A percentile compares a stretch with the other conserved stretches of the same genome.
Conservation (phyloP, 768 basidiomycete genomes). For the Mycena filopes region DNA sequence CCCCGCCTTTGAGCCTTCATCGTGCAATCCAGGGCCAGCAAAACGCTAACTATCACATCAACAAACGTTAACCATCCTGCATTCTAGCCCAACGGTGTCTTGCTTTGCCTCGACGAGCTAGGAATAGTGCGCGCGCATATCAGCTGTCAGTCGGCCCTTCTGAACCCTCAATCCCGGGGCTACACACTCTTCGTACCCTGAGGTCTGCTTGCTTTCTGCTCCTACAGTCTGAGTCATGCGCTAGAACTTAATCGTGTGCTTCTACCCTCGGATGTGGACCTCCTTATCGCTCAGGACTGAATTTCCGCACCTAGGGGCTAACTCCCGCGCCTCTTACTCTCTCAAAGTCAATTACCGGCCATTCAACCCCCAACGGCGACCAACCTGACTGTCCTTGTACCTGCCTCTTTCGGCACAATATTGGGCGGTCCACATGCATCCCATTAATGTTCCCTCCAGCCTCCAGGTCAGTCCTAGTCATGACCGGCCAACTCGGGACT, state of each 20-base stretch:
- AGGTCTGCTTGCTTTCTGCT: not conserved
- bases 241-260: slow-evolving; percentile 7
- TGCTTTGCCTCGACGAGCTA: not conserved
- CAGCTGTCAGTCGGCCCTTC: not conserved
- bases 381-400: not conserved
- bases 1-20: not conserved
- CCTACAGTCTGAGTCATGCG: not conserved
- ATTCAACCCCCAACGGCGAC: slow-evolving; percentile 15
- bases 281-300: slow-evolving; percentile 10
- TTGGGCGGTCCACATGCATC: not conserved
- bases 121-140: not conserved
- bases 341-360: slow-evolving; percentile 14
- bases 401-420: slow-evolving; percentile 1
- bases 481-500: slow-evolving; percentile 12
- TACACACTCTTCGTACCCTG: not conserved
- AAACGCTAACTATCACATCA: not conserved
- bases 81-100: slow-evolving; percentile 2
- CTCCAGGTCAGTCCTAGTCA: not conserved
- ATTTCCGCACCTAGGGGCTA: not conserved
- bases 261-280: slow-evolving; percentile 21
- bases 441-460: no score
- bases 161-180: not conserved
- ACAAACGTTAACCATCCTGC: no score
- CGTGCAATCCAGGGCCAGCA: not conserved
- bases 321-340: slow-evolving; percentile 27